Conservation (phyloP, 495 filamentous ascomycete species). For the Xylaria castorea region DNA sequence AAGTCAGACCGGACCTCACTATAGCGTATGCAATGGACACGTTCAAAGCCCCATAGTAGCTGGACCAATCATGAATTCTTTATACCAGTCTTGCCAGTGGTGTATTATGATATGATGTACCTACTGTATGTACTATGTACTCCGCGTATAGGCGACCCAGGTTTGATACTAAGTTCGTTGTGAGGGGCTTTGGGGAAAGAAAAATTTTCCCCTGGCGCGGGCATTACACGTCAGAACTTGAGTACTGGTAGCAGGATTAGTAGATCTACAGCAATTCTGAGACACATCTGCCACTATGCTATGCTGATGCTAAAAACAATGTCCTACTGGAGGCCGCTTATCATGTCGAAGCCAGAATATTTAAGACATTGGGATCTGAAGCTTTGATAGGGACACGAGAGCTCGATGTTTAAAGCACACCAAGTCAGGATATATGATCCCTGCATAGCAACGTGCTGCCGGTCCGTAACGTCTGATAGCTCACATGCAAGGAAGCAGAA, state of each 20-base stretch:
- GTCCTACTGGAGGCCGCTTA: background rate
- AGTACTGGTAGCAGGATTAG: background rate
- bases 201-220: constrained; percentile 14
- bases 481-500: constrained; percentile 3
- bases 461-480: background rate
- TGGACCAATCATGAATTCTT: background rate
- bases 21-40: background rate
- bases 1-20: background rate
- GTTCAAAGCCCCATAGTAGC: background rate
- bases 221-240: constrained; percentile 8
- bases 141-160: background rate
- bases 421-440: background rate
- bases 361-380: background rate
- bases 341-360: background rate
- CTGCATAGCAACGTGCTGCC: background rate
- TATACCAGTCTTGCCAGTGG: no score
- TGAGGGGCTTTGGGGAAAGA: constrained; percentile 13
- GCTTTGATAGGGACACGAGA: background rate
- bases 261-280: background rate
- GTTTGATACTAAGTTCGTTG: background rate
- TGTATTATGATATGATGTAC: constrained; percentile 22
- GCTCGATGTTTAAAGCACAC: background rate
- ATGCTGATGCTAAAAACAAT: background rate
- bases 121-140: background rate
- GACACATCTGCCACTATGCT: background rate